Base-by-base conservation (phyloP, 2,329 filamentous ascomycete species). In the Epichloe bromicola region DNA sequence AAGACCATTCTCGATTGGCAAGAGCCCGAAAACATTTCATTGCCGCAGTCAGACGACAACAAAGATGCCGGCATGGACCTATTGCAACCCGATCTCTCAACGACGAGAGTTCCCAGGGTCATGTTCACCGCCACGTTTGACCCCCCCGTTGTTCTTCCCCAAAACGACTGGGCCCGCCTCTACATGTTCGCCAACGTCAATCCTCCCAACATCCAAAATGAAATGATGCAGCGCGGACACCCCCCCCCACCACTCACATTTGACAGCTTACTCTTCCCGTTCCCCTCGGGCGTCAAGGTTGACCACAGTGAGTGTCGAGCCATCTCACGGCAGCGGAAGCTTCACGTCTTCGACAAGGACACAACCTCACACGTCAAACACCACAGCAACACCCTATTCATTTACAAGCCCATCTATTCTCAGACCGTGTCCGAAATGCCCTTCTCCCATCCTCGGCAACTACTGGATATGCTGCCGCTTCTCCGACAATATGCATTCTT, bases 401-500 rank as follows among this genome's bases (percentile, higher is more conserved):
- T 88, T 17, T 80, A 85, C 50, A 88, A 87, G 63, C 78, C 80
- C 2, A 85, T 88, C 8, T 88, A 84, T 57, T 84, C 82, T 0
- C 77, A 82, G 51, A 72, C 74, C 3, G 65, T 94, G 8, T 77
- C 76, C 1, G 79, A 83, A 51, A 71, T 93, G 34, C 81, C 86
- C 0, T 91, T 94, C 60, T 79, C 80, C 2, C 88, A 94, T 60
- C 88, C 88, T 0, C 78, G 81, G 47, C 86, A 94, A 61, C 69
- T 94, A 4, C 70, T 90, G 6, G 75, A 79, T 49, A 79, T 90
- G 61, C 72, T 94, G n/a, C 86, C 87, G 0, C 71, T 76, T 4
- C 70, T 93, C 15, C 75, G 88, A 14, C 87, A 93, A 63, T 93
- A 88, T 60, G 83, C 84, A 0, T 81, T 85, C 56, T 70, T 88